These are phyloP conservation scores for Pouteria glomerata DNA, from an alignment of 148 eudicot genomes.

Conservation along the genomic window DNA sequence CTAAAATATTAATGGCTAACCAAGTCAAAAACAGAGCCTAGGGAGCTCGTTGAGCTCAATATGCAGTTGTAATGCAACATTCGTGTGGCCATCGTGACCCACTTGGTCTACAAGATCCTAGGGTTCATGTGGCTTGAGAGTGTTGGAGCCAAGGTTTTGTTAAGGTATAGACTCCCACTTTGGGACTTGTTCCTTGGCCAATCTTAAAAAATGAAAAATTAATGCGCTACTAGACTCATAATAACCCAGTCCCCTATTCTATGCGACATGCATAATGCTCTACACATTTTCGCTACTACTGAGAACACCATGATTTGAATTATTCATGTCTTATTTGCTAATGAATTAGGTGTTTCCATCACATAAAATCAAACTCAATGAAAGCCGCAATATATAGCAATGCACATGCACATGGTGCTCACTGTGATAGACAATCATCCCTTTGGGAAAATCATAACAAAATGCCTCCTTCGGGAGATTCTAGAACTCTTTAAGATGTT, in stretches of 20 bases:
- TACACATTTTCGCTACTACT: neutral
- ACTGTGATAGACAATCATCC: no score
- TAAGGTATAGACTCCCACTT: neutral
- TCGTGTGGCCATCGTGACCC: neutral
- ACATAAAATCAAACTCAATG: no score
- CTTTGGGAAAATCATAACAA: no score
- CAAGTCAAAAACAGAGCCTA: neutral
- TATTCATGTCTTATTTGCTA: neutral
- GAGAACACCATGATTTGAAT: neutral
- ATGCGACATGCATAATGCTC: neutral
- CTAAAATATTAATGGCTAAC: neutral
- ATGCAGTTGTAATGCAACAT: neutral
- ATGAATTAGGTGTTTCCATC: no score
- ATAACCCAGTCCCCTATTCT: no score
- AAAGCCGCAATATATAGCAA: no score
- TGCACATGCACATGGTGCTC: no score
- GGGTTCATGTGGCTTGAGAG: neutral
- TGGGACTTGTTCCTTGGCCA: neutral
- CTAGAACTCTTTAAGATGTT: no score
- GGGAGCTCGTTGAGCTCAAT: neutral
- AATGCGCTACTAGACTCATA: no score
- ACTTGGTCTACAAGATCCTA: neutral
- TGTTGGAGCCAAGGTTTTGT: neutral
- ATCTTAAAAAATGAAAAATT: no score
- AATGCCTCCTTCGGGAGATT: no score